Base-by-base conservation (phyloP, 768 basidiomycete species). In the Boletus sensibilis region DNA sequence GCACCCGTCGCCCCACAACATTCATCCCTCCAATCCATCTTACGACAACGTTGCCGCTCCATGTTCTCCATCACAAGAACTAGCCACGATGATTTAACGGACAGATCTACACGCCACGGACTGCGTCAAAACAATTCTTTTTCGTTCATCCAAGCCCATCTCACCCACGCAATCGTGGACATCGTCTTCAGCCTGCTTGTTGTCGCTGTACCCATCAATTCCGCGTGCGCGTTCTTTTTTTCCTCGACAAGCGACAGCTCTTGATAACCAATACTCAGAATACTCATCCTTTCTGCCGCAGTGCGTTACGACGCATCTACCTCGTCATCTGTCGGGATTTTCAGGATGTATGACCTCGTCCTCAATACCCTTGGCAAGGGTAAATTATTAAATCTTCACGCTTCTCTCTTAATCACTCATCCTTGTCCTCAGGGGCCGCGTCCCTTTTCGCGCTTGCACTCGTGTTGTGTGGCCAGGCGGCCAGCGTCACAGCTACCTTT, bases 161-260 rank as follows among this genome's bases (percentile, higher is more conserved):
- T 80, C 16, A 65, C 64, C 20, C 76, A 80, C 49, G 76, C 76
- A 14, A 72, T 69, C 66, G 68, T 77, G 46, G 83, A 85, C 64
- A 78, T 84, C 18, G 59, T 71, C 20, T 53, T 73, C 6, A 76
- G 76, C 13, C 61, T 82, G 33, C 58, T 80, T 20, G 75, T 75
- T 1, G 76, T 81, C 58, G 80, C 79, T 0, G 60, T 81, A 35
- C 74, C 78, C 12, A 79, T 81, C 69, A 81, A 81, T 60, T 74
- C 76, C 14, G 71, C 64, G 69, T 70, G 52, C 31, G 67, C 21
- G 20, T 60, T 55, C 44, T 47, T 53, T 42, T 53, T 34, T 13
- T 5, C 21, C 27, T 14, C 33, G 18, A 18, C 10, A 31, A n/a
- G 3, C 37, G 18, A 5, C 47, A 29, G 29, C 2, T 12, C 18